phyloP scores from a whole-genome alignment of 164 flowering plant species.

The Aristolochia contorta region DNA sequence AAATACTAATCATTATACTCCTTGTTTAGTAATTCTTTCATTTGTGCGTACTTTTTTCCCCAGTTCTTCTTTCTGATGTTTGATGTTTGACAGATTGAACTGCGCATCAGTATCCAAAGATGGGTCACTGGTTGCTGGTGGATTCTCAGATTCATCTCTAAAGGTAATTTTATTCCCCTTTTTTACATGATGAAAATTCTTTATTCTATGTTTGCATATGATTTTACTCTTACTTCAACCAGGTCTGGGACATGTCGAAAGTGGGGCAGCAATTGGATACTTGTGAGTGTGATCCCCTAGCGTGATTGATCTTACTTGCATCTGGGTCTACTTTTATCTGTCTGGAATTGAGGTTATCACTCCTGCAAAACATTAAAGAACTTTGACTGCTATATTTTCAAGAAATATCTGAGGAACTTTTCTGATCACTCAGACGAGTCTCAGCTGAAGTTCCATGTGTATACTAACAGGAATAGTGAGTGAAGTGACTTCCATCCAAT shows the following conservation, averaged over 20 bases:
- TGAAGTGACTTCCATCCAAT: too few relatives aligned
- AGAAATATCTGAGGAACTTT: too few relatives aligned
- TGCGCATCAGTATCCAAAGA: conserved; percentile 89
- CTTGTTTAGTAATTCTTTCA: not conserved
- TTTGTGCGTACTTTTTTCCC: not conserved
- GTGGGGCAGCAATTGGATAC: conserved; percentile 51
- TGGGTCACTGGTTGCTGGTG: conserved; percentile 97
- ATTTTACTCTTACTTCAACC: conserved; percentile 6
- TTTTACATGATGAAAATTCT: not conserved
- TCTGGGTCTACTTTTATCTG: too few relatives aligned
- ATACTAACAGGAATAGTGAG: too few relatives aligned
- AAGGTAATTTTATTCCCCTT: conserved; percentile 38
- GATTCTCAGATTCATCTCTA: conserved; percentile 92
- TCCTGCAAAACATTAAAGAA: too few relatives aligned
- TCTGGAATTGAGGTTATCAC: too few relatives aligned
- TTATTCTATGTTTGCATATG: not conserved
- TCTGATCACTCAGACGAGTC: too few relatives aligned
- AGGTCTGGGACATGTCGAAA: conserved; percentile 99
- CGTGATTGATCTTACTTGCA: too few relatives aligned
- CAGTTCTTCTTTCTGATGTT: not conserved
- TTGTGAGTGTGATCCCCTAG: conserved; percentile 33
- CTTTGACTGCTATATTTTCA: too few relatives aligned
- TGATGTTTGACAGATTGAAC: conserved; percentile 45
- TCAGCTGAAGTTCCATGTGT: too few relatives aligned
- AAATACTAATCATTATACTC: not conserved